Evolutionary conservation across 2,329 filamentous ascomycete genomes (phyloP), one percentile per base, ranked within the genome.

Genomic region (Parastagonospora avenae): DNA sequence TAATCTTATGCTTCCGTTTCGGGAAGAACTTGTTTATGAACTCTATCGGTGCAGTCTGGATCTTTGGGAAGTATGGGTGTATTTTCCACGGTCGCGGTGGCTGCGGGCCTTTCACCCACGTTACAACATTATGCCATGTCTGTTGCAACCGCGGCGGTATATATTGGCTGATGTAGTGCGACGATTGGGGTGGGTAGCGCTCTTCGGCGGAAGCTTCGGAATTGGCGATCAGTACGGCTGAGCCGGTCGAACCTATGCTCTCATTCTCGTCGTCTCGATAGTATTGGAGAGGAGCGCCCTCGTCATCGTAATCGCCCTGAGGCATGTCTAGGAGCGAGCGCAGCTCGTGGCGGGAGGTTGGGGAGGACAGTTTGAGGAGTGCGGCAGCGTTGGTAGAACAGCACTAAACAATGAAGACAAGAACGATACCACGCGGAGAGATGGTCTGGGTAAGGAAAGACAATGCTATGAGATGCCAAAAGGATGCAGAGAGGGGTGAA

Each of bases 1-100:
- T 76, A n/a, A 83, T 68, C 35, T 85, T 83, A 45, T 88, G 85
- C 55, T 76, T 82, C 55, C 74, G 75, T 50, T 81, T 81, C 0
- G 87, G 86, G 2, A 90, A 74, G 59, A 84, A 82, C 46, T 77
- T 80, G 56, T 91, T 82, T 50, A 91, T 68, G 36, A 91, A 73
- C 38, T 75, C 74, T 52, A 90, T 76, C 1, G 90, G 90, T 29
- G 83, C 83, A 55, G 85, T 80, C 69, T 94, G 90, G 10, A 91
- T 70, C 10, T 66, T 67, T 2, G 89, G 88, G 44, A 92, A 83
- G 48, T 90, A 67, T 0, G 79, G 78, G 1, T 59, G 71, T 38
- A 82, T 81, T 46, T 69, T 76, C 73, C 76, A 82, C 31, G 74
- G 75, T 28, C 79, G 69, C 12, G 79, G 75, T 8, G 79, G 79